phyloP scores from a whole-genome alignment of 805 yeast genomes.

The Ogataea pini region DNA sequence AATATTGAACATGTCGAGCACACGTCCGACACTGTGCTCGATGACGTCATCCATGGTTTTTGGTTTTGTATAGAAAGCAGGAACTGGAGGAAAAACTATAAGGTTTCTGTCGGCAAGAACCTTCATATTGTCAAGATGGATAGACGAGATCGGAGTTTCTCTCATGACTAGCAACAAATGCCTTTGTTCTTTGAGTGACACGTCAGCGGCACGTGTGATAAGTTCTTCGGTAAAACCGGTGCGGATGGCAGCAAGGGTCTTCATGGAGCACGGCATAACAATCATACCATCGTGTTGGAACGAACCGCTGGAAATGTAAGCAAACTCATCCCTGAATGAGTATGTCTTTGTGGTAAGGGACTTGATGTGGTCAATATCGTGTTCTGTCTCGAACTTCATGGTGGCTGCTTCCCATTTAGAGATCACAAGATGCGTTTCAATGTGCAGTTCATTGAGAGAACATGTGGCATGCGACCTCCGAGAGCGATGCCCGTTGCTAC shows the following conservation, averaged over 20 bases:
- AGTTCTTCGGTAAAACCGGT: conserved; percentile 33
- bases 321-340: conserved; percentile 29
- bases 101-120: conserved; percentile 24
- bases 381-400: conserved; percentile 32
- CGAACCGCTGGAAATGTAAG: conserved; percentile 33
- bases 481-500: conserved; percentile 33
- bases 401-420: conserved; percentile 35
- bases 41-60: conserved; percentile 27
- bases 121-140: conserved; percentile 33
- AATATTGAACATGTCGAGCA: conserved; percentile 30
- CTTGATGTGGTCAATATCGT: conserved; percentile 20
- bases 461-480: conserved; percentile 27
- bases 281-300: conserved; percentile 36
- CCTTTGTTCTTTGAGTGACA: conserved; percentile 31
- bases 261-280: conserved; percentile 35
- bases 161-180: conserved; percentile 28
- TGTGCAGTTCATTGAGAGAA: conserved; percentile 18
- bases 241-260: conserved; percentile 31
- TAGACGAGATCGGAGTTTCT: conserved; percentile 33
- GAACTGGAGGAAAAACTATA: conserved; percentile 32
- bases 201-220: conserved; percentile 34
- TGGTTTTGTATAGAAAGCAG: conserved; percentile 33
- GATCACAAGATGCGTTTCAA: conserved; percentile 31
- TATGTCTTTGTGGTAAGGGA: conserved; percentile 23
- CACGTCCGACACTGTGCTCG: conserved; percentile 31